These are phyloP conservation scores for Magnolia kwangsiensis DNA, from an alignment of 164 flowering plant species.

Conservation along the genomic window DNA sequence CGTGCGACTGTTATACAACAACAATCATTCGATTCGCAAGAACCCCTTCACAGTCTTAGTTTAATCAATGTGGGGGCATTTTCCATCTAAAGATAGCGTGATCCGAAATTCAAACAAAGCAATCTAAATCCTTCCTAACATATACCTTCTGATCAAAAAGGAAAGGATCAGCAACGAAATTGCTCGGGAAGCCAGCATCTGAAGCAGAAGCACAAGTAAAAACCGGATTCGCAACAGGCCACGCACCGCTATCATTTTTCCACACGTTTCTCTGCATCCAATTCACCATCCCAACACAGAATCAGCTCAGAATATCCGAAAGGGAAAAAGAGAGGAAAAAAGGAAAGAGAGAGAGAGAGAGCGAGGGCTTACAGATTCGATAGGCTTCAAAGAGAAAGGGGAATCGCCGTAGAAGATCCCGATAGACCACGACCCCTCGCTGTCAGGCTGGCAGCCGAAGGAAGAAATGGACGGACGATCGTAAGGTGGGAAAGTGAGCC, in stretches of 20 bases:
- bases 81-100: neutral
- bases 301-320: no score
- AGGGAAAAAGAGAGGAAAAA: neutral
- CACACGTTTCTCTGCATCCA: slow-evolving; percentile 45
- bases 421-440: slow-evolving; percentile 91
- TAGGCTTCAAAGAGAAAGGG: slow-evolving; percentile 74
- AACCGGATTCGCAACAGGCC: slow-evolving; percentile 79
- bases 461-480: slow-evolving; percentile 17
- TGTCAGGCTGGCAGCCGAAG: slow-evolving; percentile 65
- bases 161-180: slow-evolving; percentile 77
- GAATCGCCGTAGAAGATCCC: slow-evolving; percentile 85
- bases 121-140: neutral
- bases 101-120: neutral
- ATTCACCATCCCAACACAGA: slow-evolving; percentile 5
- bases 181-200: slow-evolving; percentile 37
- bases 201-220: slow-evolving; percentile 46
- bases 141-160: slow-evolving; percentile 56
- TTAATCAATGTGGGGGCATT: no score
- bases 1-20: no score
- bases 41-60: no score
- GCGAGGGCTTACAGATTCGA: slow-evolving; percentile 52
- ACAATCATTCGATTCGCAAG: no score
- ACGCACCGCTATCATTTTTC: slow-evolving; percentile 65
- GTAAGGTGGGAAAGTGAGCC: slow-evolving; percentile 38
- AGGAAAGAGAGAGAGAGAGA: neutral